A percentile compares a stretch with the other conserved stretches of the same genome.
Conservation (phyloP, 768 basidiomycete species). For the Termitomyces sp. region DNA sequence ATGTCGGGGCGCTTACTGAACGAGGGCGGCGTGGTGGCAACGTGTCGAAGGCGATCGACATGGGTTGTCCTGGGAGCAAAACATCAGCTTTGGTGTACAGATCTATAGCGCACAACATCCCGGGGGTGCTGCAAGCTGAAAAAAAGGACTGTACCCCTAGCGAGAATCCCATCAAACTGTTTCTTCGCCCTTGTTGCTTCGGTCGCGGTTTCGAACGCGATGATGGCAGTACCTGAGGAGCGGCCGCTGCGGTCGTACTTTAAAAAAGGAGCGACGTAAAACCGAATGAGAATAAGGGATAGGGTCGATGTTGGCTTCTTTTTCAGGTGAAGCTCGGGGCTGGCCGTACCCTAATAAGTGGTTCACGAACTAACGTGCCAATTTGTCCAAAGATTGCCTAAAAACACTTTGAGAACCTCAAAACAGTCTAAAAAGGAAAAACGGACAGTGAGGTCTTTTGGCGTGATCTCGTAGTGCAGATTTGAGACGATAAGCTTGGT, state of each 20-base stretch:
- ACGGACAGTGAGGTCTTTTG: slow-evolving; percentile 83
- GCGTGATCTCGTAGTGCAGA: slow-evolving; percentile 87
- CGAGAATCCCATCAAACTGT: slow-evolving; percentile 80
- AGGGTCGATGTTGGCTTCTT: slow-evolving; percentile 47
- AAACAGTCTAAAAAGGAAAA: not conserved
- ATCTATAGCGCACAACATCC: not conserved
- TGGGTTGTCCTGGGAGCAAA: slow-evolving; percentile 60
- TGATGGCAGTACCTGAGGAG: slow-evolving; percentile 76
- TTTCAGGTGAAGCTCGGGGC: slow-evolving; percentile 61
- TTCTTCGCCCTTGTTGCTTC: slow-evolving; percentile 84
- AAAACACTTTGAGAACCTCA: not conserved
- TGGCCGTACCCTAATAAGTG: slow-evolving; percentile 90
- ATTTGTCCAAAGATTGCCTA: slow-evolving; percentile 89
- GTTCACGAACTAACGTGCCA: slow-evolving; percentile 90
- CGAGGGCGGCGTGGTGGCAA: slow-evolving; percentile 39
- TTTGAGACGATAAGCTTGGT: slow-evolving; percentile 74
- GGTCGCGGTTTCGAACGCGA: slow-evolving; percentile 71
- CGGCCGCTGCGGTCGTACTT: slow-evolving; percentile 97
- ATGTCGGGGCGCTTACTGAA: slow-evolving; percentile 48
- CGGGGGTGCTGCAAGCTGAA: not conserved
- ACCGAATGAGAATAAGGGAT: slow-evolving; percentile 32
- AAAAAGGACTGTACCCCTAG: slow-evolving; percentile 58
- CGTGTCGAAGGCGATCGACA: slow-evolving; percentile 62
- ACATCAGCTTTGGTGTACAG: not conserved
- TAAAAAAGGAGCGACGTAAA: slow-evolving; percentile 29